Evolutionary conservation across 139 green algal genomes (phyloP).

Genomic region (Chlorella sp.): DNA sequence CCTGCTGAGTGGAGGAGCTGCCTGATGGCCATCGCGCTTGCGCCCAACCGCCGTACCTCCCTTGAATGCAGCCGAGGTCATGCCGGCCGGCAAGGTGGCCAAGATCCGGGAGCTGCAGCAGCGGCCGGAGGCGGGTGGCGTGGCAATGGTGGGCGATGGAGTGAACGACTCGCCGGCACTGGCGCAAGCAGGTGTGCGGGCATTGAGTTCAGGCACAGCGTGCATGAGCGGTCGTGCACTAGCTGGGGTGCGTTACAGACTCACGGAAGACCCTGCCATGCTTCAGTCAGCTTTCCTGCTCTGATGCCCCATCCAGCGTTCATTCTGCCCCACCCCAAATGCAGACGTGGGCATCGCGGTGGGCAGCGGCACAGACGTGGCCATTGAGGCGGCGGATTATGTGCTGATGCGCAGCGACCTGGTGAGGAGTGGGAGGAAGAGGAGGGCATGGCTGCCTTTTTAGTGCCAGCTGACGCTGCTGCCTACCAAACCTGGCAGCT

Average conservation of each 20-base stretch:
- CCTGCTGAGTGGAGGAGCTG: too few relatives aligned
- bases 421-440: not conserved
- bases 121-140: constrained; percentile 48
- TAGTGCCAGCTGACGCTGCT: too few relatives aligned
- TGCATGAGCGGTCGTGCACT: too few relatives aligned
- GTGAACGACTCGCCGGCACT: constrained; percentile 98
- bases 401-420: constrained; percentile 95
- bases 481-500: too few relatives aligned
- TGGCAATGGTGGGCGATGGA: constrained; percentile 98
- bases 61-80: constrained; percentile 45
- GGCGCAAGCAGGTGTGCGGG: constrained; percentile 46
- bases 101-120: constrained; percentile 67
- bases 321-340: too few relatives aligned
- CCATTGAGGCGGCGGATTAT: constrained; percentile 89
- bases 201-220: too few relatives aligned
- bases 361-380: constrained; percentile 85
- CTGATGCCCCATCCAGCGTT: too few relatives aligned
- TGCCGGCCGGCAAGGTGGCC: constrained; percentile 77
- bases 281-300: too few relatives aligned
- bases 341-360: constrained; percentile 95
- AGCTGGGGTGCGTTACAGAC: too few relatives aligned
- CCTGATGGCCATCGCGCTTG: too few relatives aligned
- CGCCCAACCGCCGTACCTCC: too few relatives aligned
- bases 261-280: too few relatives aligned
- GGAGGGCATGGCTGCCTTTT: not conserved